Evolutionary conservation across 2,329 filamentous ascomycete genomes (phyloP).

Genomic region (Pestalotiopsis sp.): DNA sequence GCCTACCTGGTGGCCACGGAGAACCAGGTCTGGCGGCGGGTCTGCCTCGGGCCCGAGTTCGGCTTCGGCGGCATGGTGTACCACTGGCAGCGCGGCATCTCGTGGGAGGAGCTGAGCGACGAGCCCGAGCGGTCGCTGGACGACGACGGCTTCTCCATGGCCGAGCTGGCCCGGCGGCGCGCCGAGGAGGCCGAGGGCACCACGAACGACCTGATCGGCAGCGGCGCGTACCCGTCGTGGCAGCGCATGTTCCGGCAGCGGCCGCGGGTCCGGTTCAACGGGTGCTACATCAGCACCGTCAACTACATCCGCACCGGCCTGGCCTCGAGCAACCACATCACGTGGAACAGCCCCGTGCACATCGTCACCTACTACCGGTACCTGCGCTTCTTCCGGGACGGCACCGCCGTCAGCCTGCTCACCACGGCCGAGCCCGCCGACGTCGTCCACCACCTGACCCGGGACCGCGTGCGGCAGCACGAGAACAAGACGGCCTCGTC

Average conservation of each 20-base stretch:
- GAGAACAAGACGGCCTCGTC: constrained; percentile 33
- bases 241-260: constrained; percentile 76
- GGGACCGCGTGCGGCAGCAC: constrained; percentile 63
- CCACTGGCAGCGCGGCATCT: constrained; percentile 66
- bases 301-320: constrained; percentile 90
- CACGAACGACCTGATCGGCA: constrained; percentile 43
- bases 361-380: constrained; percentile 99
- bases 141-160: constrained; percentile 36
- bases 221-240: constrained; percentile 53
- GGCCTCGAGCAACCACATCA: constrained; percentile 67
- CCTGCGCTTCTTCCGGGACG: constrained; percentile 91
- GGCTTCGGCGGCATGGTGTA: constrained; percentile 87
- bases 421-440: constrained; percentile 82
- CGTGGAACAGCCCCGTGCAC: constrained; percentile 83
- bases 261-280: constrained; percentile 90
- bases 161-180: constrained; percentile 37
- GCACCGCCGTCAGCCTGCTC: constrained; percentile 78
- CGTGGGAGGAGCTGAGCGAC: constrained; percentile 54
- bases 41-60: constrained; percentile 71
- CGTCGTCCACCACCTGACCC: constrained; percentile 81
- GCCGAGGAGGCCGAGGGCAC: constrained; percentile 35
- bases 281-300: constrained; percentile 94
- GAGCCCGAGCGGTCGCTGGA: constrained; percentile 21
- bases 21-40: constrained; percentile 80
- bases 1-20: constrained; percentile 85